Percentiles rank a stretch among this genome's conserved stretches.
Evolutionary conservation across 768 basidiomycete genomes (phyloP).

Genomic region (Suillus variegatus): DNA sequence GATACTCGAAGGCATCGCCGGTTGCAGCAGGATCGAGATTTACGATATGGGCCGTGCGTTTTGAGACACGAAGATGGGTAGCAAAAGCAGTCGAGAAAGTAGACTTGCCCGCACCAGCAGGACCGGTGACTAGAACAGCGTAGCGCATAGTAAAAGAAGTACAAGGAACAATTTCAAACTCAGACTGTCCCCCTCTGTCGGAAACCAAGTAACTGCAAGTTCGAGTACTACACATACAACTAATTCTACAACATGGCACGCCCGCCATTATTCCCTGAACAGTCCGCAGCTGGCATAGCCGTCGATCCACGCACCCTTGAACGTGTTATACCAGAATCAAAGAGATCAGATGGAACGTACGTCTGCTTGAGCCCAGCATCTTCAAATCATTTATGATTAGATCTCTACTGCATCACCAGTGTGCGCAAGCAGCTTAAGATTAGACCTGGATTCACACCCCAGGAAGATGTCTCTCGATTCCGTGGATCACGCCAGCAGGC

Average conservation of each 20-base stretch:
- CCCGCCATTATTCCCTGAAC: constrained; percentile 73
- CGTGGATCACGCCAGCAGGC: constrained; percentile 75
- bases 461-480: constrained; percentile 91
- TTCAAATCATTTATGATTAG: constrained; percentile 9
- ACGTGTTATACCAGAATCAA: constrained; percentile 85
- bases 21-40: constrained; percentile 97
- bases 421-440: constrained; percentile 87
- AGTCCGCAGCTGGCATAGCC: constrained; percentile 76
- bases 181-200: constrained; percentile 15
- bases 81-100: constrained; percentile 89
- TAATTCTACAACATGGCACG: constrained; percentile 54
- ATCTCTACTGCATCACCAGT: constrained; percentile 40
- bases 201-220: constrained; percentile 8
- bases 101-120: constrained; percentile 97
- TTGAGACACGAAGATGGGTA: constrained; percentile 83
- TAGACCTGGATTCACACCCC: constrained; percentile 90
- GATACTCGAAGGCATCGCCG: constrained; percentile 84
- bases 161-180: constrained; percentile 29
- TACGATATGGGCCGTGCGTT: constrained; percentile 86
- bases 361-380: constrained; percentile 12
- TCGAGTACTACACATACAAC: constrained; percentile 13
- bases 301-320: constrained; percentile 85
- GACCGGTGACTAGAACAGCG: constrained; percentile 89
- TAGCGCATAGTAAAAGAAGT: constrained; percentile 63
- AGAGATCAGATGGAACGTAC: constrained; percentile 84